Base-by-base conservation (phyloP, 2,329 filamentous ascomycete species). In the Phialemonium atrogriseum region DNA sequence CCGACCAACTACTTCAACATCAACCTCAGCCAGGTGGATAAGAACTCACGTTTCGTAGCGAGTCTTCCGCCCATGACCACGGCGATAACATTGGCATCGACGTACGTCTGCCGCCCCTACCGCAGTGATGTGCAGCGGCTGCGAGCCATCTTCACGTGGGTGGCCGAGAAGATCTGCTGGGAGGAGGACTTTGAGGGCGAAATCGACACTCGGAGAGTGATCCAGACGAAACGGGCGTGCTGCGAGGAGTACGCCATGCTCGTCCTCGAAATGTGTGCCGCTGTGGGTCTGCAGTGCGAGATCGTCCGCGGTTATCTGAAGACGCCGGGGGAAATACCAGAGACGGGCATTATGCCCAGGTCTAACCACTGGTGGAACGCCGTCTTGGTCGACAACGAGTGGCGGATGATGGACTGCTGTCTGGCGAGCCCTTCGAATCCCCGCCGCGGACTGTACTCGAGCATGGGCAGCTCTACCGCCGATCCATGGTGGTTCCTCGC, bases 321-420 rank as follows among this genome's bases (percentile, higher is more conserved):
- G 55, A 70, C 74, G 1, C 91, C 91, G 0, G 89, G 89, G 1
- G 91, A 96, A 48, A 63, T 80, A 7, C 66, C 82, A 2, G 88
- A 96, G 46, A 66, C 87, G 25, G 84, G 83, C 39, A 80, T 81
- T 36, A 76, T 89, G 54, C 84, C 85, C n/a, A 77, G 80, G 18
- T 73, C 89, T 0, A 98, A 98, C 49, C 91, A 98, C 59, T 96
- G 84, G 78, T 98, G 91, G 91, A 98, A 98, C 46, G 80, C 86
- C 1, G 85, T 96, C 12, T 63, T 95, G 21, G 79, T 95, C 7
- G 91, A 98, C 54, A 81, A 84, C 14, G 87, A 95, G 58, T 98
- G 91, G 91, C 82, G 91, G 30, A 83, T 96, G 43, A 85, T 98
- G 64, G 91, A 98, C 55, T 91, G 86, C 54, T 93, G 86, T 21